Base-by-base conservation (phyloP, 2,329 filamentous ascomycete species). In the Colletotrichum navitas region DNA sequence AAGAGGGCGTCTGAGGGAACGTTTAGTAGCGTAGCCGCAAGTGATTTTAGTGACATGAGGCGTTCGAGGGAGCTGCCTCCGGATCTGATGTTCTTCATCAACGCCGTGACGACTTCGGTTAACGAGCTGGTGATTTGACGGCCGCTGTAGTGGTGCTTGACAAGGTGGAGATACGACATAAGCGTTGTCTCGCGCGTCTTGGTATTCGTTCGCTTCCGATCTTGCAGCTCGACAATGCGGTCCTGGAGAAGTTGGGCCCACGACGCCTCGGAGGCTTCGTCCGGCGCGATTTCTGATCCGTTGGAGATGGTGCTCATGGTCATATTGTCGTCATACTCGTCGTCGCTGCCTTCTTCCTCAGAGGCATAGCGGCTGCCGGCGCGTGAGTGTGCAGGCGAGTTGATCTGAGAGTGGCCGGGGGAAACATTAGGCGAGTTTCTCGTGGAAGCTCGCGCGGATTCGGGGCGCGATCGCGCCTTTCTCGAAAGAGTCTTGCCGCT, bases 201-300 rank as follows among this genome's bases (percentile, higher is more conserved):
- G 32, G 87, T 88, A 74, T 91, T 94, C 80, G 91, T 94, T 74
- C 92, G 90, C 85, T 97, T 97, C 76, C 93, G 91, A 73, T 88
- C 86, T 66, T 92, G 85, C 36, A 97, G 88, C 75, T 93, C 90
- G 59, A 91, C 86, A 73, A 97, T 90, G 69, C 91, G 88, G 73
- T 91, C 87, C 36, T 86, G 84, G 43, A 95, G 82, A 68, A 89
- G 87, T 21, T 88, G 82, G 56, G 90, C 87, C 88, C 92, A 93
- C 34, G 86, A 86, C 60, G 85, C 80, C 24, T 85, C 80, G n/a
- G 85, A 80, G 34, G 86, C 83, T 11, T 87, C 86, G 41, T 91
- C 84, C 45, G 90, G 91, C 71, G 87, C 89, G 67, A 88, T 75
- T 21, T 83, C 76, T 3, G 84, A 86, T 68, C 81, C 79, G 54